These are phyloP conservation scores for Geotrichum siamense DNA, from an alignment of 1,139 yeast species.

Conservation along the genomic window DNA sequence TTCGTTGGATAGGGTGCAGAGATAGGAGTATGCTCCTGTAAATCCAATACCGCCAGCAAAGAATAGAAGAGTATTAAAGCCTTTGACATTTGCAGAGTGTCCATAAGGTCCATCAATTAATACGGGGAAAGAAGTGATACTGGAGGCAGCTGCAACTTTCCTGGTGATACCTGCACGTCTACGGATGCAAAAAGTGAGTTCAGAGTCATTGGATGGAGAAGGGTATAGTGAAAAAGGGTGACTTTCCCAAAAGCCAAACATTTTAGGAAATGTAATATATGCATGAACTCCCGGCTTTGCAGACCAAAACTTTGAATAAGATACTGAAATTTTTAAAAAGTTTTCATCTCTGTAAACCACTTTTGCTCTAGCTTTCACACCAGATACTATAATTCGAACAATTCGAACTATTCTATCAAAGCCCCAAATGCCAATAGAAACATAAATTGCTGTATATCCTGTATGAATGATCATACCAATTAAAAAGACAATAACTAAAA, in stretches of 20 bases:
- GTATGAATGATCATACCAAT: slow-evolving; percentile 55
- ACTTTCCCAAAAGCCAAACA: slow-evolving; percentile 40
- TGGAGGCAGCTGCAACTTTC: no score
- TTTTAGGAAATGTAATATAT: slow-evolving; percentile 44
- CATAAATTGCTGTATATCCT: slow-evolving; percentile 37
- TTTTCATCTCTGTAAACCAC: slow-evolving; percentile 30
- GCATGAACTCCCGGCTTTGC: slow-evolving; percentile 39
- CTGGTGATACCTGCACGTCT: slow-evolving; percentile 31
- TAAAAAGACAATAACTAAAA: slow-evolving; percentile 50
- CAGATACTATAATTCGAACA: slow-evolving; percentile 35
- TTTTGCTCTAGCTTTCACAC: slow-evolving; percentile 27
- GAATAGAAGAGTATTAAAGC: slow-evolving; percentile 45
- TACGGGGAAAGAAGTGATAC: slow-evolving; percentile 27
- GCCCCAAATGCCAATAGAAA: slow-evolving; percentile 38
- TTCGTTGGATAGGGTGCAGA: no score
- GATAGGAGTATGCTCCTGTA: slow-evolving; percentile 40
- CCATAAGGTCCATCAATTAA: slow-evolving; percentile 56
- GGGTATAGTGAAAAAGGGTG: slow-evolving; percentile 56
- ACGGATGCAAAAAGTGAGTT: slow-evolving; percentile 6
- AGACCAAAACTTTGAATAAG: slow-evolving; percentile 33
- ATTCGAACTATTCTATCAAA: slow-evolving; percentile 38
- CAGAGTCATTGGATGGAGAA: no score
- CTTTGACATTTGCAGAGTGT: slow-evolving; percentile 41
- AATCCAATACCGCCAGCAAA: slow-evolving; percentile 64
- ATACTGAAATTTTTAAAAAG: slow-evolving; percentile 42